Evolutionary conservation across 805 yeast genomes (phyloP), one percentile per base, ranked within the genome.

Genomic region (Ogataea nonfermentans): DNA sequence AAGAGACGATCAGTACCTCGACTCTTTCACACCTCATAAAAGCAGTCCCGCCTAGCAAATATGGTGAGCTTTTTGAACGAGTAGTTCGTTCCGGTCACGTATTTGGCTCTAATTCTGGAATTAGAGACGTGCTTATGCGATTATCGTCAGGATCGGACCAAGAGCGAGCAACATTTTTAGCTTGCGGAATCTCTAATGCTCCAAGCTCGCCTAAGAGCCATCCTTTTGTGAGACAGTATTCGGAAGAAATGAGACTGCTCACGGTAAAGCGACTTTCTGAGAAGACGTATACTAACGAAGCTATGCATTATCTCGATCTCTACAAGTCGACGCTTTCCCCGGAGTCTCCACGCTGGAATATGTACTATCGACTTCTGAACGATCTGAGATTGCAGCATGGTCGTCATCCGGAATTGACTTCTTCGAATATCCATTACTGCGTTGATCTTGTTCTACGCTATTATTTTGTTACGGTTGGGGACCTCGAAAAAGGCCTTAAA

Each of bases 181-280:
- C 31, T 46, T 48, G 33, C 43, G 44, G n/a, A 23, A 30, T 3
- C 9, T 9, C 23, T 5, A 19, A 19, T 29, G 39, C 19, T 28
- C 13, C 15, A 35, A 23, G 22, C 22, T 19, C 22, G 22, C 22
- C 8, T 6, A 5, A 19, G 8, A 8, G 8, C 5, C 22, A 26
- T 14, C 32, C 29, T 9, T 37, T 37, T 10, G 4, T 31, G 10
- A 20, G 20, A 8, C 41, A 37, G 28, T 55, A 49, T 37, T 25
- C 49, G 12, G 33, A 47, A 20, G 26, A 42, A 6, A 46, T 57
- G 53, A 41, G 48, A 24, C 29, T 42, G 6, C 23, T 44, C 8
- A 51, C 52, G 16, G 41, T 57, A 17, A 45, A 48, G 10, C 19
- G 48, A 4, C 35, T 57, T 10, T 41, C 49, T 4, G 42, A 46